Evolutionary conservation across 495 filamentous ascomycete genomes (phyloP).

Genomic region (Aspergillus sparsus): DNA sequence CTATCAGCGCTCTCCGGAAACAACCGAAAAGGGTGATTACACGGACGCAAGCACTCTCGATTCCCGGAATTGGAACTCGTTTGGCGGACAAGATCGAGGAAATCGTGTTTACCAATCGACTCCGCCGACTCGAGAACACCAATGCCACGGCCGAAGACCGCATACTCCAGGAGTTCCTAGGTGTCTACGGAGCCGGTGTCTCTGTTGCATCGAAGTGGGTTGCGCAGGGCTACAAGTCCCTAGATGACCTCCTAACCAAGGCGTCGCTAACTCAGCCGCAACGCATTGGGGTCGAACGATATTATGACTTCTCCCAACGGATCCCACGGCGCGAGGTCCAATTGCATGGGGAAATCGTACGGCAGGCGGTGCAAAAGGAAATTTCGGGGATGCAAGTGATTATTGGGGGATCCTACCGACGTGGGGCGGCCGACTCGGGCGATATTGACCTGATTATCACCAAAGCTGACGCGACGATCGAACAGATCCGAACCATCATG

Average conservation of each 20-base stretch:
- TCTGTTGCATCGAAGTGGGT: conserved; percentile 75
- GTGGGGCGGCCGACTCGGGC: conserved; percentile 69
- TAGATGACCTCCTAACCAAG: conserved; percentile 68
- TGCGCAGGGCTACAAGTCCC: conserved; percentile 68
- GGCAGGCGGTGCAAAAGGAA: conserved; percentile 56
- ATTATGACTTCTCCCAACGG: conserved; percentile 78
- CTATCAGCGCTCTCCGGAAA: conserved; percentile 67
- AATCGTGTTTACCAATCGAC: conserved; percentile 73
- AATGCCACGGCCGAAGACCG: conserved; percentile 63
- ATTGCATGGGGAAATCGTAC: conserved; percentile 68
- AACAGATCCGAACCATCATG: conserved; percentile 63
- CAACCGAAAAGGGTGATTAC: conserved; percentile 67
- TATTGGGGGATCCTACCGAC: conserved; percentile 83
- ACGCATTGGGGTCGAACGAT: conserved; percentile 75
- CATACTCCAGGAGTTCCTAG: conserved; percentile 66
- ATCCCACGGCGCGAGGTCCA: conserved; percentile 81
- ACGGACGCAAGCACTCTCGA: conserved; percentile 62
- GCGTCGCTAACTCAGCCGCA: conserved; percentile 73
- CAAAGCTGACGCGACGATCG: conserved; percentile 57
- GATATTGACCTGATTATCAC: conserved; percentile 91
- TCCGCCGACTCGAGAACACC: conserved; percentile 72
- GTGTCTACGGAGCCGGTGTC: conserved; percentile 79
- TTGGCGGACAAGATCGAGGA: conserved; percentile 91
- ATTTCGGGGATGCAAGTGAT: conserved; percentile 68
- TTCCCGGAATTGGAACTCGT: conserved; percentile 73